Evolutionary conservation across 2,329 filamentous ascomycete genomes (phyloP), one percentile per base, ranked within the genome.

Genomic region (Magnaporthiopsis incrustans): DNA sequence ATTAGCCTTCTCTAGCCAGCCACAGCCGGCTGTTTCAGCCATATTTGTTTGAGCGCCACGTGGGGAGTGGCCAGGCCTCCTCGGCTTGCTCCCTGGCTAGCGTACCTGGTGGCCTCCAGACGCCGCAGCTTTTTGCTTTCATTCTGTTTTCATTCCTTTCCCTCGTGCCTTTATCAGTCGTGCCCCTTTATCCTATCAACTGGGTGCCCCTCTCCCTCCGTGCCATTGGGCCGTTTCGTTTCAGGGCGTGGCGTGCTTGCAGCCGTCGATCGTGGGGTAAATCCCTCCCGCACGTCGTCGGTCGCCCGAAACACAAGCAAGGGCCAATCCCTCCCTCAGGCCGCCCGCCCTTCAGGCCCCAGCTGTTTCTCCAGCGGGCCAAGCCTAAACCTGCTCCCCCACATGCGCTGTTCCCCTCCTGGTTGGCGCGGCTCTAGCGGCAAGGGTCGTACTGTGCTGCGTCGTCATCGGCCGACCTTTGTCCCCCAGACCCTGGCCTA

Each of bases 231-330:
- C 35, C 22, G 33, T 26, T 27, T 61, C 35, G 32, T 61, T 61
- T 35, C 59, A 30, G 59, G 59, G 32, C 35, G 59, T 50, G 38
- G 38, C 38, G 38, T 50, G 59, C 59, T 38, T 26, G 32, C 59
- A 44, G 33, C 38, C 8, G 60, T 57, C 44, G 44, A 53, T 53
- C 44, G 44, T 53, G 44, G 44, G 44, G 44, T 53, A 53, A 22
- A 11, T 33, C 33, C 35, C 33, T n/a, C 14, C 58, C 33, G 22
- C 58, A n/a, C 30, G 58, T 60, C 30, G 25, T 33, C 33, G 58
- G n/a, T 30, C 44, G 44, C 44, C 44, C 44, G 18, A 22, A 53
- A 53, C 38, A 53, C 44, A 53, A 22, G 14, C 18, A 53, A 22
- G 44, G 44, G 22, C 44, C 44, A 22, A 50, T 50, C 44, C 44